Base-by-base conservation (phyloP, 2,329 filamentous ascomycete species). In the Cercospora nicotianae region DNA sequence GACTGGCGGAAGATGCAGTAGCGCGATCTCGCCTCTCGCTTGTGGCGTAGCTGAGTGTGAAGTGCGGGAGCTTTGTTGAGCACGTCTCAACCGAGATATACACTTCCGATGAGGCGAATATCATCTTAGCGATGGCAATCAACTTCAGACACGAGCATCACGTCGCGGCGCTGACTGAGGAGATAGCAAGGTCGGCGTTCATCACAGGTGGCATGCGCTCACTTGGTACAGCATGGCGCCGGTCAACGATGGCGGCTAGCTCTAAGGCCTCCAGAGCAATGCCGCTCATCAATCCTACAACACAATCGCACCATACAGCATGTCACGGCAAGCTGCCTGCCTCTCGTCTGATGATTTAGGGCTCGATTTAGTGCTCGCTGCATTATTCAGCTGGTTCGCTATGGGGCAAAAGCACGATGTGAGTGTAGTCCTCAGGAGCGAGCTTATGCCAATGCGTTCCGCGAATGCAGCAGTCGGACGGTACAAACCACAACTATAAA, bases 1-100 rank as follows among this genome's bases (percentile, higher is more conserved):
- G 45, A 63, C 45, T 63, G 61, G 61, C 61, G 16, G 61, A 7
- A 18, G 28, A n/a, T 59, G 55, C 31, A 10, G 55, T 59, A 63
- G 61, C 61, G 26, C 61, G 16, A 63, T 63, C 61, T 63, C 13
- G 42, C 7, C 61, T 26, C 28, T 26, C 58, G 58, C 26, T 62
- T 30, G 60, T 62, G 60, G 60, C 60, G 60, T 62, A 30, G 36
- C 36, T 42, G 23, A 62, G 8, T 26, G 26, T 48, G 23, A 48
- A 45, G 18, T 61, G 33, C 33, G n/a, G 59, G 59, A 61, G 59
- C 60, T 33, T 63, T 63, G 60, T 53, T 63, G 61, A 57, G n/a
- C 61, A 33, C 61, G 61, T 20, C 51, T 63, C 28, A 36, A 23
- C 61, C 39, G 61, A 48, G 39, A 36, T 31, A 36, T 30, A 53